These are phyloP conservation scores for Seiridium unicorne DNA, from an alignment of 2,329 filamentous ascomycete genomes.

Conservation along the genomic window DNA sequence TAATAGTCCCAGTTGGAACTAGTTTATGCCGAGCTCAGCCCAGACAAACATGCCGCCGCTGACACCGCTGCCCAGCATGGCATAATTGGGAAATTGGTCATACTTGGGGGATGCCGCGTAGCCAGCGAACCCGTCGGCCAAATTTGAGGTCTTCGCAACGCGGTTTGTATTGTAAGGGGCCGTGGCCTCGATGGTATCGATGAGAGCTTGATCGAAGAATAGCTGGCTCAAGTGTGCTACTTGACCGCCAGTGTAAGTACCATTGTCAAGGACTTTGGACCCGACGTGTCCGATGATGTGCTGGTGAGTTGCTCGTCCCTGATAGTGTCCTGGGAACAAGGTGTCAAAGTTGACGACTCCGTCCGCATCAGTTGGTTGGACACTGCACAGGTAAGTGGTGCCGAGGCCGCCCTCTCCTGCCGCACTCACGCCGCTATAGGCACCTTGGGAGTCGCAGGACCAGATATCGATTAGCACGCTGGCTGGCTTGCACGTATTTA, in stretches of 20 bases:
- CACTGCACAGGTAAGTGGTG: conserved; percentile 46
- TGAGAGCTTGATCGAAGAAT: conserved; percentile 38
- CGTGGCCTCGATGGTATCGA: conserved; percentile 32
- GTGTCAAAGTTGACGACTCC: conserved; percentile 49
- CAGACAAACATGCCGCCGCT: conserved; percentile 24
- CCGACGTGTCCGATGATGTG: conserved; percentile 38
- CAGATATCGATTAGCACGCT: conserved; percentile 41
- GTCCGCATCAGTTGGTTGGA: conserved; percentile 42
- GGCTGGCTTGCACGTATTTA: conserved; percentile 39
- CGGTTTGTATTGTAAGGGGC: conserved; percentile 36
- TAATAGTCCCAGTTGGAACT: conserved; percentile 27
- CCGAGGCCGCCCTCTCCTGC: conserved; percentile 30
- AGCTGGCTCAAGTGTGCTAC: conserved; percentile 42
- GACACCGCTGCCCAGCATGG: conserved; percentile 19
- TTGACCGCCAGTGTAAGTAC: conserved; percentile 35
- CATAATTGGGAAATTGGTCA: conserved; percentile 53
- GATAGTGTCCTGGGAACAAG: conserved; percentile 42
- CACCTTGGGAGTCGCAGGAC: conserved; percentile 44
- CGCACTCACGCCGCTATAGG: conserved; percentile 35
- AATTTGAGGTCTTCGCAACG: conserved; percentile 25
- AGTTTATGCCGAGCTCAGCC: conserved; percentile 27
- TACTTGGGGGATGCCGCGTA: conserved; percentile 27
- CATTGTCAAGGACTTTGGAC: conserved; percentile 30
- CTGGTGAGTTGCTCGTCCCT: conserved; percentile 38
- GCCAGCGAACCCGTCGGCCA: conserved; percentile 26